Evolutionary conservation across 371 early-diverging fungal genomes (phyloP).

Genomic region (Coemansia sp.): DNA sequence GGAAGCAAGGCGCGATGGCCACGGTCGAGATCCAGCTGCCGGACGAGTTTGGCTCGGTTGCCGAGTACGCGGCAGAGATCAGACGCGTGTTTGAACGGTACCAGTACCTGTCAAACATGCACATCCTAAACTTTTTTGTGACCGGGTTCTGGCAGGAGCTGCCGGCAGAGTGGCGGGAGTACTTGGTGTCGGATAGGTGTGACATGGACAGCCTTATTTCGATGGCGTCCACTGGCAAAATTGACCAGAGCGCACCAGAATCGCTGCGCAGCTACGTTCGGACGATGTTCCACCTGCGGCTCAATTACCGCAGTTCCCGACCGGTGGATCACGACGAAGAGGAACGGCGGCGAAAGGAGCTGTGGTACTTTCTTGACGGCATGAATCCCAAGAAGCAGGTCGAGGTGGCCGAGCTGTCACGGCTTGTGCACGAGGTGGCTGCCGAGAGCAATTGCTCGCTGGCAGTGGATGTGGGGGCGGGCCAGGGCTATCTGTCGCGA

Average conservation of each 20-base stretch:
- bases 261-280: conserved; percentile 24
- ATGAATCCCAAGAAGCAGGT: conserved; percentile 76
- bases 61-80: conserved; percentile 50
- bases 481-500: conserved; percentile 77
- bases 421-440: conserved; percentile 57
- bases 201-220: conserved; percentile 17
- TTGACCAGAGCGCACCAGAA: conserved; percentile 10
- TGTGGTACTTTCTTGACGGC: conserved; percentile 55
- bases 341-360: conserved; percentile 4
- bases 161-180: conserved; percentile 53
- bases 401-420: conserved; percentile 66
- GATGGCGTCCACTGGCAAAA: conserved; percentile 27
- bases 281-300: conserved; percentile 27
- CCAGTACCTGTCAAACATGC: conserved; percentile 52
- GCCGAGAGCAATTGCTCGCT: conserved; percentile 50
- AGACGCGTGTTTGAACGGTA: conserved; percentile 44
- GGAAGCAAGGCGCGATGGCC: background rate
- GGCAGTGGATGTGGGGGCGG: conserved; percentile 70
- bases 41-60: conserved; percentile 19
- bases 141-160: conserved; percentile 54
- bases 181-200: conserved; percentile 16
- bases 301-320: background rate
- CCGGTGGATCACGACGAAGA: background rate
- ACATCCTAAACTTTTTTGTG: conserved; percentile 58
- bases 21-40: conserved; percentile 20